Base-by-base conservation (phyloP, 495 filamentous ascomycete species). In the Penicillium desertorum region DNA sequence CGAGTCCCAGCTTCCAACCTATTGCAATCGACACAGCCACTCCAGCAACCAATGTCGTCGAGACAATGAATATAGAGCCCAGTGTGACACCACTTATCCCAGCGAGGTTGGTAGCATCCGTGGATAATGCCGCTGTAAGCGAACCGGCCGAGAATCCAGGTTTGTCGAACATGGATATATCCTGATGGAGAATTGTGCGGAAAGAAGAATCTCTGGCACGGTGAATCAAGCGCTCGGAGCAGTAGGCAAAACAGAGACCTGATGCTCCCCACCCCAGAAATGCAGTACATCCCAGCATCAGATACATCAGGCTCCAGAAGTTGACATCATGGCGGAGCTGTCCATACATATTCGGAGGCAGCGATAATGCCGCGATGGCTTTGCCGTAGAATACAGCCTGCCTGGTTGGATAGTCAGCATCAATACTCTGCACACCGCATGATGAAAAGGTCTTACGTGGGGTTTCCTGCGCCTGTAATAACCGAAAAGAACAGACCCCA, bases 281-380 rank as follows among this genome's bases (percentile, higher is more conserved):
- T 64, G 87, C 82, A 25, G 84, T 80, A 47, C 93, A 64, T n/a
- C 87, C 93, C 9, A 96, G 80, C 85, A 96, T 90, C 32, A 96
- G 81, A 69, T 91, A 97, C 91, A 97, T 95, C 58, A 85, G 70
- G 48, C 81, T 83, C 92, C 92, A 97, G 73, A 96, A 96, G 58
- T 93, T 83, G 37, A 83, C 83, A 43, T 87, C 81, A n/a, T 78
- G 72, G 45, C 85, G 79, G 36, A 92, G 66, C 55, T 76, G 65
- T 47, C 34, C 75, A 58, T 72, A 81, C 60, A 71, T 41, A 14
- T 49, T 52, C 10, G 66, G 68, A 5, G 79, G 83, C 5, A 76
- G 67, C 0, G 85, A 81, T 9, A 90, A 72, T 2, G 87, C 76
- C 17, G 68, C 81, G 69, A 97, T 91, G 23, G 87, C 80, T 67